These are phyloP conservation scores for Ceratocystis eucalypticola DNA, from an alignment of 2,329 filamentous ascomycete species.

Conservation along the genomic window DNA sequence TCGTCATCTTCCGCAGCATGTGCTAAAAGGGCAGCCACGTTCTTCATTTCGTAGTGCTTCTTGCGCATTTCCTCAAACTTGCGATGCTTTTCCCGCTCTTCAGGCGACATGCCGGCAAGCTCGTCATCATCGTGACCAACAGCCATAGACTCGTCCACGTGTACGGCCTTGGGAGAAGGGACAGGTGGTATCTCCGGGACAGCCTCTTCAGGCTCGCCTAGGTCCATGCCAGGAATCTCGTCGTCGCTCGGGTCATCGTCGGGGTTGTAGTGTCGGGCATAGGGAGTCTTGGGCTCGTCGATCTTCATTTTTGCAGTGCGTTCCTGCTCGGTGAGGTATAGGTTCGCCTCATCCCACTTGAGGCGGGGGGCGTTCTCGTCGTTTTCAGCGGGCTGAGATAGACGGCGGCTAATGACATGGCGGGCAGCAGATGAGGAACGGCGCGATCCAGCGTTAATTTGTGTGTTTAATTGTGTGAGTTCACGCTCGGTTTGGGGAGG, in stretches of 20 bases:
- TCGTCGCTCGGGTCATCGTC: conserved; percentile 77
- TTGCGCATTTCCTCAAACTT: conserved; percentile 85
- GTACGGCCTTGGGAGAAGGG: conserved; percentile 47
- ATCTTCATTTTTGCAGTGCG: conserved; percentile 97
- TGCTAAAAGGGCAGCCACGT: conserved; percentile 76
- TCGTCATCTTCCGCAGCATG: conserved; percentile 55
- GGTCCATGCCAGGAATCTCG: conserved; percentile 81
- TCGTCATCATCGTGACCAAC: conserved; percentile 44
- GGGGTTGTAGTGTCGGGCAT: conserved; percentile 83
- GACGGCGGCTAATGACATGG: conserved; percentile 43
- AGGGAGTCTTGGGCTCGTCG: conserved; percentile 94
- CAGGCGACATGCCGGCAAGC: conserved; percentile 42
- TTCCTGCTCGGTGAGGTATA: conserved; percentile 94
- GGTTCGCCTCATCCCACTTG: conserved; percentile 97
- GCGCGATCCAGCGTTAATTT: conserved; percentile 81
- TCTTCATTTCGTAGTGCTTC: conserved; percentile 98
- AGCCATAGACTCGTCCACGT: conserved; percentile 52
- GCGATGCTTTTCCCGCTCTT: conserved; percentile 81
- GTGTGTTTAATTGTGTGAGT: conserved; percentile 82
- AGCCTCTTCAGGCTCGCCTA: conserved; percentile 81
- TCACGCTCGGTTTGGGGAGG: conserved; percentile 55
- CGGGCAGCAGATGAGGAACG: conserved; percentile 50
- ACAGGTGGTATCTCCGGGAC: conserved; percentile 37
- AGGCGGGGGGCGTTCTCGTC: conserved; percentile 48
- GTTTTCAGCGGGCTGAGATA: conserved; percentile 28